Evolutionary conservation across 805 yeast genomes (phyloP).

Genomic region (Scheffersomyces lignosus): DNA sequence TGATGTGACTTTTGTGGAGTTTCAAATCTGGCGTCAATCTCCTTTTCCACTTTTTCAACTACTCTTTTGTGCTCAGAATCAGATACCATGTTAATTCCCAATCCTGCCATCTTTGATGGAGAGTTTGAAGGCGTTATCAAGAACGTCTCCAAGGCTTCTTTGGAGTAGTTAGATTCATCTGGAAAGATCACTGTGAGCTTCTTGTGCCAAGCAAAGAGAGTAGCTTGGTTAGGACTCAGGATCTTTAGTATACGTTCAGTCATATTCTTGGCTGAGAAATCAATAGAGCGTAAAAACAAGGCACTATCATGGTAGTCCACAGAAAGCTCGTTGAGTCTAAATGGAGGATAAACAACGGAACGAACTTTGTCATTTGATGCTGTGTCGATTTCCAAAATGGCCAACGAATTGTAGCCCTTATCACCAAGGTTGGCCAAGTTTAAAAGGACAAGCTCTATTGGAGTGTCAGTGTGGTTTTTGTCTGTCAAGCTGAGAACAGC

Average conservation of each 20-base stretch:
- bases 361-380: conserved; percentile 21
- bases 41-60: conserved; percentile 3
- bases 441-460: conserved; percentile 35
- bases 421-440: conserved; percentile 26
- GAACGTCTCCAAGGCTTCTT: conserved; percentile 15
- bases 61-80: conserved; percentile 9
- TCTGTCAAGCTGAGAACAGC: conserved; percentile 17
- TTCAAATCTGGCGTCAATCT: conserved; percentile 1
- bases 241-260: conserved; percentile 19
- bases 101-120: conserved; percentile 25
- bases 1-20: conserved; percentile 4
- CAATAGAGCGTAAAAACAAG: conserved; percentile 12
- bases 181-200: conserved; percentile 37
- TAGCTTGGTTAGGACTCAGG: conserved; percentile 8
- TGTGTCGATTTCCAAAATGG: conserved; percentile 23
- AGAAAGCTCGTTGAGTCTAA: conserved; percentile 37
- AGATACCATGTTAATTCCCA: conserved; percentile 31
- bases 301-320: conserved; percentile 13
- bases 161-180: conserved; percentile 23
- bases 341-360: conserved; percentile 42
- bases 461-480: conserved; percentile 3
- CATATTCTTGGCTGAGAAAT: conserved; percentile 16
- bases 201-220: conserved; percentile 29
- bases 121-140: conserved; percentile 15
- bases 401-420: conserved; percentile 34